Evolutionary conservation across 1,284 basidiomycete genomes (phyloP).

Genomic region (Ceratobasidium sp.): DNA sequence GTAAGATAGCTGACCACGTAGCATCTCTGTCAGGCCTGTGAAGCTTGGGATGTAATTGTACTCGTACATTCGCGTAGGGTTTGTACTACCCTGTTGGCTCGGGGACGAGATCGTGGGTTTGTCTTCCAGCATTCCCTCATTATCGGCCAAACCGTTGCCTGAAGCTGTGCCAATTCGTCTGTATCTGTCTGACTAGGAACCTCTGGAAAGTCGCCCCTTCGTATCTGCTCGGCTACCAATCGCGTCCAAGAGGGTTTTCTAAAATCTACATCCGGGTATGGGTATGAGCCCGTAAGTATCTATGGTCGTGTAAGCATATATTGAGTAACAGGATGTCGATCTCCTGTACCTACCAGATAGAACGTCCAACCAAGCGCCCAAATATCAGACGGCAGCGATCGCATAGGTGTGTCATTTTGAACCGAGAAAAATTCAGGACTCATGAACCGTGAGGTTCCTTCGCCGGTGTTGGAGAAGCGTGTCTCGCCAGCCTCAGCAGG

Average conservation of each 20-base stretch:
- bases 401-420: background rate
- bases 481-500: constrained; percentile 1
- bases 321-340: background rate
- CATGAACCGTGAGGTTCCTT: constrained; percentile 12
- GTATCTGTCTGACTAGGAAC: background rate
- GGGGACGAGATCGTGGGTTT: background rate
- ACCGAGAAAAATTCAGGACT: constrained; percentile 23
- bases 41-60: background rate
- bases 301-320: background rate
- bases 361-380: constrained; percentile 33
- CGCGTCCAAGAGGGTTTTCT: background rate
- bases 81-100: background rate
- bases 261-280: constrained; percentile 13
- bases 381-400: constrained; percentile 25
- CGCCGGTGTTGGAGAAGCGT: constrained; percentile 14
- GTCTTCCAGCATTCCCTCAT: constrained; percentile 11
- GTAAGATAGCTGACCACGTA: constrained; percentile 2
- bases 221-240: background rate
- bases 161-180: constrained; percentile 5
- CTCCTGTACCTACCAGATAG: constrained; percentile 6
- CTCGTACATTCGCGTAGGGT: constrained; percentile 12
- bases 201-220: background rate
- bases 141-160: constrained; percentile 17
- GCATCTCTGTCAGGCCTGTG: background rate
- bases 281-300: constrained; percentile 8